Base-by-base conservation (phyloP, 2,329 filamentous ascomycete genomes). In the Lasiodiplodia sp. region DNA sequence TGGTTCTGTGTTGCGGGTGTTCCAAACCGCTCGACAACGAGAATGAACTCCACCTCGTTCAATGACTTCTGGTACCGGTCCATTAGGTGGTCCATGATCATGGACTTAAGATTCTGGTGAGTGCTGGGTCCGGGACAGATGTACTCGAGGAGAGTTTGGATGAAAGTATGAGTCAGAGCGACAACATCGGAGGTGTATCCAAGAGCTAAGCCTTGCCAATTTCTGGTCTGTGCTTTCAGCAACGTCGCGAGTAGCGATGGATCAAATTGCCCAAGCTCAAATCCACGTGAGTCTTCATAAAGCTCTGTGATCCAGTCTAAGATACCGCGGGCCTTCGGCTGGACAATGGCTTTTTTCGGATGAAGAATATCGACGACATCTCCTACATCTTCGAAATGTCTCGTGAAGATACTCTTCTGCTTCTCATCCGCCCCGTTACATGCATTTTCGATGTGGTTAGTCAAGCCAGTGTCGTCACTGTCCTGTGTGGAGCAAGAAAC, bases 191-290 rank as follows among this genome's bases (percentile, higher is more conserved):
- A 83, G 6, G 87, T 79, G 69, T 90, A 87, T 0, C 79, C 80
- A 0, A 81, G 69, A 0, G 84, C 81, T 1, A 91, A 73, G 0
- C 69, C 58, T 0, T 78, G 72, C 88, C 88, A 90, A n/a, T 86
- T 87, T 10, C 72, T 70, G 0, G 87, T 83, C 67, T 90, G 87
- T 44, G 84, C 82, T 31, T 82, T 82, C 75, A 90, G 88, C 0
- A 81, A 77, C 0, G 74, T 78, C 0, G 81, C 75, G 0, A 89
- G 73, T 14, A 88, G 72, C 11, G 76, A 73, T 0, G 74, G 44
- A 49, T 78, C 77, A 70, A 83, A 82, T 0, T 79, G 88, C 0
- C 87, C 87, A 0, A 90, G 70, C 63, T 89, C 86, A n/a, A 86
- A 84, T 0, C 86, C 87, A 0, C 86, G 84, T 0, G 82, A 86